These are phyloP conservation scores for Phaeolepiota aurea DNA, from an alignment of 768 basidiomycete species.

Conservation along the genomic window DNA sequence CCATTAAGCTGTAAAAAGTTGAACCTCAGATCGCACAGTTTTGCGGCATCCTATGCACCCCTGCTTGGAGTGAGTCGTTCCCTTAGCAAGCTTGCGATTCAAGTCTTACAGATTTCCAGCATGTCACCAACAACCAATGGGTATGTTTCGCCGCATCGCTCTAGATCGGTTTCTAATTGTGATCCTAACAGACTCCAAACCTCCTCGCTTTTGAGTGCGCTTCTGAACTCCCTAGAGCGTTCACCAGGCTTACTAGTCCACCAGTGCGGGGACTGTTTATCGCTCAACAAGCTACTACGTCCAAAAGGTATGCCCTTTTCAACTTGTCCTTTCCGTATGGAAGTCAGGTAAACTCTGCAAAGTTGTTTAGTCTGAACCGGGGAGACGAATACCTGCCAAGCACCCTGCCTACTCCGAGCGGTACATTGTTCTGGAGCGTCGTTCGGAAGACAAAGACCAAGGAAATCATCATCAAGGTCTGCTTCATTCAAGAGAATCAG, in stretches of 20 bases:
- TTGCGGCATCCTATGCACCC: conserved; percentile 55
- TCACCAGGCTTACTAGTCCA: too few species aligned
- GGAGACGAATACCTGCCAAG: conserved; percentile 60
- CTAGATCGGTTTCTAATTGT: conserved; percentile 3
- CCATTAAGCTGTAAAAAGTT: too few species aligned
- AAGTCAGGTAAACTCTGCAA: too few species aligned
- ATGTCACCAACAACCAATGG: conserved; percentile 52
- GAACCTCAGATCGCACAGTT: conserved; percentile 41
- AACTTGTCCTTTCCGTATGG: background rate
- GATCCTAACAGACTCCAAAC: conserved; percentile 39
- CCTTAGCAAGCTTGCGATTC: conserved; percentile 2
- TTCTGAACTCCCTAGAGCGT: background rate
- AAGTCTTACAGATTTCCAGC: conserved; percentile 20
- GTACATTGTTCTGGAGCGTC: conserved; percentile 59
- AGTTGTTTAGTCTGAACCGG: conserved; percentile 58
- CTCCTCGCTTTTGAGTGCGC: conserved; percentile 55
- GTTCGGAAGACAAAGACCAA: conserved; percentile 26
- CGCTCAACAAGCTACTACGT: conserved; percentile 57
- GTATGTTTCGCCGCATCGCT: conserved; percentile 16
- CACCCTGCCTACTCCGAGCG: conserved; percentile 38
- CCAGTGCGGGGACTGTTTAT: conserved; percentile 44
- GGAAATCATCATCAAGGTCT: conserved; percentile 53
- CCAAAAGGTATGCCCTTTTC: conserved; percentile 37
- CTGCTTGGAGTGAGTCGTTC: conserved; percentile 33
- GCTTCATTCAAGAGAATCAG: too few species aligned